Conservation (phyloP, 306 rosid genomes). For the Calophaca sinica region DNA sequence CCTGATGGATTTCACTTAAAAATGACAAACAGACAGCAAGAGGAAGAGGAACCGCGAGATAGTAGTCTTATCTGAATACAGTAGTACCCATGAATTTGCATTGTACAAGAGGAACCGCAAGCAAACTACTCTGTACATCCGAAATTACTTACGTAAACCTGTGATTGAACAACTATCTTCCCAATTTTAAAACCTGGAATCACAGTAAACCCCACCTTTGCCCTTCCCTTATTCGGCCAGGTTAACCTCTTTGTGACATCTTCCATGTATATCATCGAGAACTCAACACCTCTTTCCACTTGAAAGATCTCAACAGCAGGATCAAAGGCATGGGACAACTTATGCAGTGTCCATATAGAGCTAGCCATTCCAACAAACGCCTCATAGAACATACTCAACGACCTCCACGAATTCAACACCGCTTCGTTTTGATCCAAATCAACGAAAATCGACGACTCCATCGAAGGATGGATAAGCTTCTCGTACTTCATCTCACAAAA, state of each 20-base stretch:
- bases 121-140: constrained; percentile 52
- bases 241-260: constrained; percentile 71
- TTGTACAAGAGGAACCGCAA: constrained; percentile 28
- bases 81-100: constrained; percentile 20
- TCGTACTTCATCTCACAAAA: constrained; percentile 91
- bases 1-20: constrained; percentile 10
- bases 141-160: constrained; percentile 68
- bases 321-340: constrained; percentile 79
- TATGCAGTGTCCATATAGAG: constrained; percentile 87
- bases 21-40: constrained; percentile 10
- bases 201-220: constrained; percentile 87
- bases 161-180: constrained; percentile 79
- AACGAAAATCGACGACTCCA: constrained; percentile 86
- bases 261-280: constrained; percentile 88
- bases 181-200: constrained; percentile 91
- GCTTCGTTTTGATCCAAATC: constrained; percentile 73
- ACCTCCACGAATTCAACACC: constrained; percentile 84
- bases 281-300: constrained; percentile 84
- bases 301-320: constrained; percentile 83
- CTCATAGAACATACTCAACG: constrained; percentile 85
- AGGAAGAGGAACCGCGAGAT: constrained; percentile 15
- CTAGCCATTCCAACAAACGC: constrained; percentile 92
- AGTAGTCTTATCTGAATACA: constrained; percentile 29
- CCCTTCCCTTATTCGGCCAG: constrained; percentile 68
- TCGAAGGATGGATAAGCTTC: constrained; percentile 77